Evolutionary conservation across 2,329 filamentous ascomycete species (phyloP), one percentile per base, ranked within the genome.

Genomic region (Alternaria panax): DNA sequence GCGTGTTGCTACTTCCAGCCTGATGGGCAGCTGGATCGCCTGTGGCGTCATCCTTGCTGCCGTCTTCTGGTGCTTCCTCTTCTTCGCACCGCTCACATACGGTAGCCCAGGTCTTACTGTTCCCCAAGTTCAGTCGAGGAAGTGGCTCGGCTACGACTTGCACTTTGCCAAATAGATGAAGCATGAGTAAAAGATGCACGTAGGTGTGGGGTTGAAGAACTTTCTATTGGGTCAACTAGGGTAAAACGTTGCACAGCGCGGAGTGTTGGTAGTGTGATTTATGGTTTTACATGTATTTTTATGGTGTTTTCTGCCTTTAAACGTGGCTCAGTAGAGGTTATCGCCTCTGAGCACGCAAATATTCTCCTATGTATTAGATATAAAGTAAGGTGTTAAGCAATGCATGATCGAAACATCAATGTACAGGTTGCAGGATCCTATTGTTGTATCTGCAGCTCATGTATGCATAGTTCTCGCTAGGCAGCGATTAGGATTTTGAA

Each of bases 71-170:
- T 88, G 92, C 74, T 98, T 95, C 88, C 90, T 90, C 79, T 98
- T 92, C 86, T 99, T 96, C 84, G 87, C 96, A 65, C 95, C 95
- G 20, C 82, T 99, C 74, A 99, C 95, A 1, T 99, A 99, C 78
- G 95, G 95, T 54, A 93, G 92, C 77, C 95, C 95, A 5, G 94
- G 94, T 32, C 85, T 99, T 72, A 87, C 84, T 56, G 90, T 96
- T 18, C 87, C 89, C 12, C 84, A 92, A 76, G 91, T 99, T 28
- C 81, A 90, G 64, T 86, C 89, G 64, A 89, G 95, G 79, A 97
- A 97, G 84, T 98, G 94, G 94, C 85, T 99, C 67, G 91, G 92
- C 65, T 99, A 98, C 78, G 95, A 99, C 78, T 85, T 99, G 76
- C 95, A 99, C 82, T 99, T 99, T 83, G 95, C 95, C 60, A 99